Evolutionary conservation across 2,329 filamentous ascomycete genomes (phyloP), one percentile per base, ranked within the genome.

Genomic region (Fusarium dlaminii): DNA sequence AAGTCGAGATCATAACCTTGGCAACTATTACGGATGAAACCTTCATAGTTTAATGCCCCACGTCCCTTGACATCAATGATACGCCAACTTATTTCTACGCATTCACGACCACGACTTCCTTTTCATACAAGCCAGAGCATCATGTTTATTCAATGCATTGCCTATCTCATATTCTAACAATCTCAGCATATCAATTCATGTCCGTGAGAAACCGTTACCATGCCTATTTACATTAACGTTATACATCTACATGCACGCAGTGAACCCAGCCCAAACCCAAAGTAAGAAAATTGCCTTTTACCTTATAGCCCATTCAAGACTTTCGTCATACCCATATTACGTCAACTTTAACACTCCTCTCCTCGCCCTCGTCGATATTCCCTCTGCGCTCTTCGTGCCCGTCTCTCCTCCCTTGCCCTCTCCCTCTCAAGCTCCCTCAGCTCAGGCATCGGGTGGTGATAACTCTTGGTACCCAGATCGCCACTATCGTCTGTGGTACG

Each of bases 401-500:
- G 78, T 59, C 81, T 76, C 75, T 83, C 82, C 73, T 82, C 81
- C 49, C 81, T 74, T 36, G 80, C 77, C 30, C 81, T 72, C 73
- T 80, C 79, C 74, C 76, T 78, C 70, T 78, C 73, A 68, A 80
- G 68, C 77, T 82, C 81, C 75, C 68, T 83, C 73, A 89, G 78
- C 72, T 88, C 88, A 6, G 89, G 88, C 79, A 89, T 87, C 42
- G 86, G 81, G 74, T 90, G 87, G 73, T 83, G 84, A 77, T 90
- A 90, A 42, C 87, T 85, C 84, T 90, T 90, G 74, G 87, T 90
- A 36, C 89, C 89, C 14, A 87, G 74, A 5, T 90, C 88, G 78
- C 85, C 86, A 49, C 81, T 78, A 80, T 80, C 66, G 78, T 80
- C 65, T 8, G 85, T 84, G 77, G 84, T 86, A 63, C 82, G 81